Conservation (phyloP, 768 basidiomycete genomes). For the Panaeolus papilionaceus region DNA sequence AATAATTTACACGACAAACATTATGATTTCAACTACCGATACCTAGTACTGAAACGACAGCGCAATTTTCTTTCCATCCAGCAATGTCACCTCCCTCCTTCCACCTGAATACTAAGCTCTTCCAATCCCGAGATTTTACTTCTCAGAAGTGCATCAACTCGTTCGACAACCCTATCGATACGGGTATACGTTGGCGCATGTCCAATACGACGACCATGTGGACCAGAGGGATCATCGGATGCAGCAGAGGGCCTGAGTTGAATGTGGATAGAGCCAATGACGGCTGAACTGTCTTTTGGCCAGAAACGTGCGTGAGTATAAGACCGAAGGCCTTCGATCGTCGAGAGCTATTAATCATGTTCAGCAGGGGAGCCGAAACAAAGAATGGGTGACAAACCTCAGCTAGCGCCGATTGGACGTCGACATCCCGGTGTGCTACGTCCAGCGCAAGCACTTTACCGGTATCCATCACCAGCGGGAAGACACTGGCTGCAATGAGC, state of each 20-base stretch:
- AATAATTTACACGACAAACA: slow-evolving; percentile 7
- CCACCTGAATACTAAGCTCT: slow-evolving; percentile 91
- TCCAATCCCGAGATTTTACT: slow-evolving; percentile 80
- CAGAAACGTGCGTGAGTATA: slow-evolving; percentile 89
- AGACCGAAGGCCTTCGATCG: slow-evolving; percentile 81
- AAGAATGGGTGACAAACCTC: slow-evolving; percentile 55
- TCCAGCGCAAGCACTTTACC: slow-evolving; percentile 90
- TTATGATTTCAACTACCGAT: not conserved
- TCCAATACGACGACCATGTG: slow-evolving; percentile 48
- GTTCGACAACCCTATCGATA: slow-evolving; percentile 74
- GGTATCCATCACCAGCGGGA: slow-evolving; percentile 94
- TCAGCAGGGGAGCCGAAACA: slow-evolving; percentile 24
- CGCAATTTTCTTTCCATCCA: not conserved
- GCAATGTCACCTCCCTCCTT: slow-evolving; percentile 36
- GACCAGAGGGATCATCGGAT: slow-evolving; percentile 58
- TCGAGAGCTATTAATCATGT: slow-evolving; percentile 56
- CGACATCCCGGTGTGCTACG: slow-evolving; percentile 64
- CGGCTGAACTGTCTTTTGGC: slow-evolving; percentile 88
- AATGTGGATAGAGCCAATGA: slow-evolving; percentile 93
- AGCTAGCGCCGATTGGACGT: slow-evolving; percentile 62
- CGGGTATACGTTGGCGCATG: slow-evolving; percentile 54
- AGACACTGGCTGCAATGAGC: slow-evolving; percentile 93
- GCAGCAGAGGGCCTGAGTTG: slow-evolving; percentile 75
- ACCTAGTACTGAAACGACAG: not conserved
- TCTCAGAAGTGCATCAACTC: slow-evolving; percentile 76